These are phyloP conservation scores for Paratinospora sagittata DNA, from an alignment of 164 flowering plant genomes.

Conservation along the genomic window DNA sequence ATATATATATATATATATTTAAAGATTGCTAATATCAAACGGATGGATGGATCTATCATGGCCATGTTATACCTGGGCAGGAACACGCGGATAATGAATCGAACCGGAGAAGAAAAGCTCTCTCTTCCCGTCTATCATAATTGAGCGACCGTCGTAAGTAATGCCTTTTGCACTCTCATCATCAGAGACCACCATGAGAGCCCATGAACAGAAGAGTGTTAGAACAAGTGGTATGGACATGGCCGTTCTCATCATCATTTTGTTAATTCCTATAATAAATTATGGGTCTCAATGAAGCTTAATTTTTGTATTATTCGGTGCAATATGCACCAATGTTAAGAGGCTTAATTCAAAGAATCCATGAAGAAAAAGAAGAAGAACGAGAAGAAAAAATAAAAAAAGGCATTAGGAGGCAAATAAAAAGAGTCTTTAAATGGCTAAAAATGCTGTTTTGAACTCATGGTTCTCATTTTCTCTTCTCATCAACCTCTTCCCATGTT, in stretches of 20 bases:
- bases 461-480: conserved; percentile 15
- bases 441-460: conserved; percentile 12
- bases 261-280: background rate
- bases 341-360: conserved; percentile 9
- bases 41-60: too few species aligned
- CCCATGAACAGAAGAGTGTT: conserved; percentile 9
- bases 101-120: conserved; percentile 34
- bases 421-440: background rate
- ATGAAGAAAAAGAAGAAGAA: background rate
- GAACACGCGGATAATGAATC: conserved; percentile 26
- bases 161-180: conserved; percentile 9
- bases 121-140: conserved; percentile 26
- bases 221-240: conserved; percentile 12
- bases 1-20: too few species aligned
- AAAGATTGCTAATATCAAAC: too few species aligned
- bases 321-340: background rate
- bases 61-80: conserved; percentile 15
- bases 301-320: background rate
- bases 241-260: background rate
- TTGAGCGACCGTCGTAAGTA: conserved; percentile 25
- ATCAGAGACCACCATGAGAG: conserved; percentile 11
- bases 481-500: background rate
- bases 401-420: background rate
- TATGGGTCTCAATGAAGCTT: background rate
- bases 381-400: background rate